Base-by-base conservation (phyloP, 352 stramenopile species). In the Phytophthora ramorum region DNA sequence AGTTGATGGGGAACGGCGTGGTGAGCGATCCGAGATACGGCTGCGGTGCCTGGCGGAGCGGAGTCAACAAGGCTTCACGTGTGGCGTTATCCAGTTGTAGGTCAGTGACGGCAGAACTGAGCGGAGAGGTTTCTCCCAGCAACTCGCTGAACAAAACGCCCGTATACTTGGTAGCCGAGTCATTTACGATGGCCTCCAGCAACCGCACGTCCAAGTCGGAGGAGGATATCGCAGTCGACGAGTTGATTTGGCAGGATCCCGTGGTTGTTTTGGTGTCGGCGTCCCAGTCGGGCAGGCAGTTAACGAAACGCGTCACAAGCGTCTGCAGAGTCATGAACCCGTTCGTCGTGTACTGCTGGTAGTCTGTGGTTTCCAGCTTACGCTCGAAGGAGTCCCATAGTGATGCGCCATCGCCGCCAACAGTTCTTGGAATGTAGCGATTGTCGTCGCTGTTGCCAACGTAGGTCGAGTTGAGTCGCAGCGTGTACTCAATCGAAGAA, bases 311-410 rank as follows among this genome's bases (percentile, higher is more conserved):
- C 1, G 65, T 71, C 2, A 87, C 68, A 13, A 85, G 61, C 37
- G 73, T 82, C 55, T 87, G 78, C 19, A 87, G 68, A 10, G 78
- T 81, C 50, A 73, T 51, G 66, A 85, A 85, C 4, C 78, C 78
- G 7, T 72, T 63, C 3, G 40, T 63, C 4, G 78, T 75, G 56
- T 87, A 84, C 35, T 71, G 68, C 40, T 63, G 51, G 38, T 76
- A 79, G n/a, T 78, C 55, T 17, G 60, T 66, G n/a, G 41, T 63
- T 55, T 58, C 63, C 13, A 72, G 50, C 16, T 72, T 72, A 30
- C 58, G 63, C 7, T 59, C 40, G 7, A 71, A 52, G 6, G 63
- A 71, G 34, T 62, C 26, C 63, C 63, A 71, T 7, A 57, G 20
- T 7, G 63, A 71, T 0, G 57, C 63, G 0, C 57, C 49, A 41